phyloP scores from a whole-genome alignment of 352 stramenopile genomes.

The Lagenidium sp. region DNA sequence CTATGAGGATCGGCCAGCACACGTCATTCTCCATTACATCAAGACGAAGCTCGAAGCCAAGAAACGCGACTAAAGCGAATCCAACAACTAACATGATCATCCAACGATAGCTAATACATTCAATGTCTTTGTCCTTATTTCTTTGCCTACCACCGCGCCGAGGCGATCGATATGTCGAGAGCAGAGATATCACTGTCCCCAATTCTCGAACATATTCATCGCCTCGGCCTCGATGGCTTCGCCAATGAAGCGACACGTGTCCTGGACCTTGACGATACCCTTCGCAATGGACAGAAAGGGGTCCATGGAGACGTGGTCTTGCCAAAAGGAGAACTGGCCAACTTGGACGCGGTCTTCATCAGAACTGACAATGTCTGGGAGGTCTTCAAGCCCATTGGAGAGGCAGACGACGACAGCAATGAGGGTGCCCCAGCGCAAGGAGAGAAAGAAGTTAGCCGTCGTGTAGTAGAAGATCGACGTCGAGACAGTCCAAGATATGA shows the following conservation, averaged over 20 bases:
- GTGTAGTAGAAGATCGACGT: constrained; percentile 54
- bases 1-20: constrained; percentile 48
- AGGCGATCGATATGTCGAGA: too few species aligned
- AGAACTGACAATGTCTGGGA: constrained; percentile 40
- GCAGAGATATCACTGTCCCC: constrained; percentile 52
- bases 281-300: constrained; percentile 30
- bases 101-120: neutral
- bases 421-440: constrained; percentile 46
- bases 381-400: constrained; percentile 41
- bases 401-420: constrained; percentile 41
- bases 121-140: too few species aligned
- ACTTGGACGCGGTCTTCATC: constrained; percentile 18
- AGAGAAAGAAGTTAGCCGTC: constrained; percentile 34
- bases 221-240: constrained; percentile 28
- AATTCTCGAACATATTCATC: constrained; percentile 68
- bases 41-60: constrained; percentile 39
- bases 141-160: too few species aligned
- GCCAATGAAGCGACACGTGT: constrained; percentile 12
- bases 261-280: constrained; percentile 31
- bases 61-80: constrained; percentile 5
- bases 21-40: constrained; percentile 65
- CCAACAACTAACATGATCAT: neutral
- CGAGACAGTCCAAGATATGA: constrained; percentile 47
- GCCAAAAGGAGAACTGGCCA: constrained; percentile 42
- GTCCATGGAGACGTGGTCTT: constrained; percentile 36